Evolutionary conservation across 2,329 filamentous ascomycete species (phyloP).

Genomic region (Botryotinia globosa): DNA sequence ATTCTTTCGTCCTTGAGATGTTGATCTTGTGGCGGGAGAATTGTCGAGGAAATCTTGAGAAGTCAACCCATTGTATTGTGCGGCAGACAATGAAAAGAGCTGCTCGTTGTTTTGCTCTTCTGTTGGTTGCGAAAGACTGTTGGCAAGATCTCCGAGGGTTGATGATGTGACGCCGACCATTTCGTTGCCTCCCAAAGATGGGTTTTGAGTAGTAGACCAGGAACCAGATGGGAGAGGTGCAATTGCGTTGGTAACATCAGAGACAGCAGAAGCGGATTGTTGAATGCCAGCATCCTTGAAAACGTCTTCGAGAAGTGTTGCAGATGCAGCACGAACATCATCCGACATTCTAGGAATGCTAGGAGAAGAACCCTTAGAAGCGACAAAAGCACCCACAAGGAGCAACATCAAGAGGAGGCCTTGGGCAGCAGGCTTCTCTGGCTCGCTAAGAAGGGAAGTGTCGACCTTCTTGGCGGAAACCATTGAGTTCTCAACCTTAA

Average conservation of each 20-base stretch:
- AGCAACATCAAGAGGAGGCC: slow-evolving; percentile 92
- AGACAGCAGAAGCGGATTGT: slow-evolving; percentile 37
- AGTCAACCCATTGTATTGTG: slow-evolving; percentile 84
- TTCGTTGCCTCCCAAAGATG: slow-evolving; percentile 44
- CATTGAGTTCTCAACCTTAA: slow-evolving; percentile 56
- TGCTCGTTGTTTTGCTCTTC: slow-evolving; percentile 86
- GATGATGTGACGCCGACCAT: slow-evolving; percentile 55
- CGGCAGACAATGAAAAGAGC: slow-evolving; percentile 78
- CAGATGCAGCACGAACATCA: slow-evolving; percentile 75
- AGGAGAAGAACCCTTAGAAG: slow-evolving; percentile 75
- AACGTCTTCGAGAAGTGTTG: slow-evolving; percentile 74
- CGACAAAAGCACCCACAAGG: slow-evolving; percentile 92
- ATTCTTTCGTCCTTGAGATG: slow-evolving; percentile 66
- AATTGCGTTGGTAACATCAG: slow-evolving; percentile 33
- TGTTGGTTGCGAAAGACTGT: slow-evolving; percentile 69
- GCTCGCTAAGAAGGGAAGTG: slow-evolving; percentile 45
- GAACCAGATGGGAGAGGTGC: slow-evolving; percentile 53
- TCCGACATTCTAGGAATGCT: slow-evolving; percentile 76
- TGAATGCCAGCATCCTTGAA: slow-evolving; percentile 73
- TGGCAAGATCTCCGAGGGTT: slow-evolving; percentile 63
- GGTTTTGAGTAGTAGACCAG: slow-evolving; percentile 44
- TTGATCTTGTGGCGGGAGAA: slow-evolving; percentile 46
- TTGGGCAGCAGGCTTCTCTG: slow-evolving; percentile 67
- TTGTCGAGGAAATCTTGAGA: slow-evolving; percentile 69
- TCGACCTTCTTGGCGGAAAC: slow-evolving; percentile 55